Conservation (phyloP, 345 rosid species). For the Eucalyptus marginata region DNA sequence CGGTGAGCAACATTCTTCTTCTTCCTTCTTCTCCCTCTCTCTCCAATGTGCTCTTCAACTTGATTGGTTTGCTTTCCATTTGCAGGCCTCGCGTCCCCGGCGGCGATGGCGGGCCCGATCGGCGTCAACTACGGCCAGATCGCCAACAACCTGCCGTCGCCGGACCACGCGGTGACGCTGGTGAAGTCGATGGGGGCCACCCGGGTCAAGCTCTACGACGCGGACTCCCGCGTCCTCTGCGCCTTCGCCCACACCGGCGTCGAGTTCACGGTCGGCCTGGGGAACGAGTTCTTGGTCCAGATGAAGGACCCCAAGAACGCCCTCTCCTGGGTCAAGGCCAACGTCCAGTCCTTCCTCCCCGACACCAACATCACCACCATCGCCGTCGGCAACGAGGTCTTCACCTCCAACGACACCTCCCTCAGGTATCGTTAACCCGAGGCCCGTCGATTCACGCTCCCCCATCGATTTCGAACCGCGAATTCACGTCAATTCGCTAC, state of each 20-base stretch:
- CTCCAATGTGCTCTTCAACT: not conserved
- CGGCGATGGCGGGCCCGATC: conserved; percentile 3
- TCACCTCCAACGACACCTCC: conserved; percentile 22
- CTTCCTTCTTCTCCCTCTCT: not conserved
- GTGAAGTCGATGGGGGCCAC: conserved; percentile 33
- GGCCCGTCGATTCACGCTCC: not conserved
- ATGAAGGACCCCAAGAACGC: conserved; percentile 23
- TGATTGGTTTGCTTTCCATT: not conserved
- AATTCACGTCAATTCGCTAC: not conserved
- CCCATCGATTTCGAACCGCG: not conserved
- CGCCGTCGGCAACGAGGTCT: conserved; percentile 34
- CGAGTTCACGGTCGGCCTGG: conserved; percentile 35
- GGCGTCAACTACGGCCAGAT: conserved; percentile 45
- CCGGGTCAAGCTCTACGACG: conserved; percentile 36
- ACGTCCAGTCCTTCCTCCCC: conserved; percentile 28
- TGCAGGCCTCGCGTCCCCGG: not conserved
- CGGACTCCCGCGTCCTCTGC: conserved; percentile 23
- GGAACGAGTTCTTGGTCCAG: conserved; percentile 21
- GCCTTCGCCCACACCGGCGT: conserved; percentile 32
- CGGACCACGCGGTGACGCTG: conserved; percentile 22
- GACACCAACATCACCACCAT: conserved; percentile 32
- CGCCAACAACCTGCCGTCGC: conserved; percentile 29
- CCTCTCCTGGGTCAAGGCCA: conserved; percentile 23
- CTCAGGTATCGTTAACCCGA: not conserved
- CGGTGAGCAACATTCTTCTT: not conserved